Evolutionary conservation across 164 flowering plant species (phyloP).

Genomic region (Vitis rupestris): DNA sequence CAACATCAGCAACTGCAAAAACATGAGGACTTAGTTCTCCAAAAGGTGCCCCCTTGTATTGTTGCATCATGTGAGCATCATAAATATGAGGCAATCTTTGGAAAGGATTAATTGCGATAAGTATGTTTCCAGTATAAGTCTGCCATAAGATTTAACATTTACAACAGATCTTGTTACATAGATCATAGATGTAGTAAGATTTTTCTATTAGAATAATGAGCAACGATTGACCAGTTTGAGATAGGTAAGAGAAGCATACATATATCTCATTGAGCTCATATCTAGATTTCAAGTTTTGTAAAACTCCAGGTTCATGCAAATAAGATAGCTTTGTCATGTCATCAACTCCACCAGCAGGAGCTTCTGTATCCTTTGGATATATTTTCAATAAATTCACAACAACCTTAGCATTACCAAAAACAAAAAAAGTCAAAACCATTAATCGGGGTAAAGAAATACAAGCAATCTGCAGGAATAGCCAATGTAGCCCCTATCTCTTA

Average conservation of each 20-base stretch:
- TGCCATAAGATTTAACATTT: conserved; percentile 13
- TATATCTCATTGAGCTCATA: conserved; percentile 67
- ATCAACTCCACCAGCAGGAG: conserved; percentile 70
- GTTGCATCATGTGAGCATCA: conserved; percentile 56
- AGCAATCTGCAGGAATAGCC: too few species aligned
- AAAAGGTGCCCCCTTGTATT: conserved; percentile 62
- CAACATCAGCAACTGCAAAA: conserved; percentile 63
- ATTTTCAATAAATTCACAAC: conserved; percentile 42
- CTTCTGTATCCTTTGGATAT: conserved; percentile 63
- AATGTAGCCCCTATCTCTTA: too few species aligned
- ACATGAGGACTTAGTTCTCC: conserved; percentile 61
- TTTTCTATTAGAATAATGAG: not conserved
- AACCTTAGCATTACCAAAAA: conserved; percentile 26
- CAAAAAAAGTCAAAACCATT: not conserved
- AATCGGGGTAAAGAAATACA: not conserved
- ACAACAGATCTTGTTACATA: not conserved
- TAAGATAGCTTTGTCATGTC: conserved; percentile 72
- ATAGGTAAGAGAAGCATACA: conserved; percentile 27
- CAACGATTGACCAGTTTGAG: not conserved
- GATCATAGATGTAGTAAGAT: not conserved
- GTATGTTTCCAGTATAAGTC: conserved; percentile 59
- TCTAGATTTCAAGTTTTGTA: conserved; percentile 49
- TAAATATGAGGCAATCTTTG: conserved; percentile 54
- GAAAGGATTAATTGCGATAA: conserved; percentile 58
- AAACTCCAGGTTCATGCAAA: conserved; percentile 64